phyloP scores from a whole-genome alignment of 805 yeast genomes.

The Torulaspora gathmanii region DNA sequence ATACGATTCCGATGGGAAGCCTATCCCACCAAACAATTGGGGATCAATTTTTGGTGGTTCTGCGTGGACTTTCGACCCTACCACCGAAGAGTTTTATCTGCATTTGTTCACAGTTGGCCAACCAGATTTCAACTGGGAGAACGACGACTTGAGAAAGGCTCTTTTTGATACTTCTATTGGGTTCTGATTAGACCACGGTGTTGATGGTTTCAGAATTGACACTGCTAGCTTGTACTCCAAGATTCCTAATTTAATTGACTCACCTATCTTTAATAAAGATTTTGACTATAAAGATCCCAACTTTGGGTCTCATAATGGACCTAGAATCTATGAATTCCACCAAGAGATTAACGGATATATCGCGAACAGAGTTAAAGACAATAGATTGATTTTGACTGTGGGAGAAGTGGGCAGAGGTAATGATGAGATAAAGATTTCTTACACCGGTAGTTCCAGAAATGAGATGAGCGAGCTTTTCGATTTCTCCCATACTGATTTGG shows the following conservation, averaged over 20 bases:
- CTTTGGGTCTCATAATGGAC: conserved; percentile 37
- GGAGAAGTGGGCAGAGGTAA: conserved; percentile 50
- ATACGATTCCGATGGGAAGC: conserved; percentile 44
- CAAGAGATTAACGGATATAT: conserved; percentile 45
- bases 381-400: conserved; percentile 51
- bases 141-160: conserved; percentile 29
- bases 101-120: conserved; percentile 50
- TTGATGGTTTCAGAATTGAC: conserved; percentile 58
- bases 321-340: conserved; percentile 55
- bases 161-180: conserved; percentile 45
- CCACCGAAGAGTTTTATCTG: conserved; percentile 51
- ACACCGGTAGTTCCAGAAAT: conserved; percentile 37
- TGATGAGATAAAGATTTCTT: conserved; percentile 41
- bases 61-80: conserved; percentile 55
- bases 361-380: conserved; percentile 33
- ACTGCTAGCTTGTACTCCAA: conserved; percentile 52
- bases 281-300: conserved; percentile 22
- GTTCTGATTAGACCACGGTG: conserved; percentile 53
- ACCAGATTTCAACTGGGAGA: conserved; percentile 63
- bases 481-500: conserved; percentile 37
- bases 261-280: conserved; percentile 42
- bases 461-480: conserved; percentile 43
- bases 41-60: conserved; percentile 47
- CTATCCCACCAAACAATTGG: conserved; percentile 58
- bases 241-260: conserved; percentile 43